Evolutionary conservation across 495 filamentous ascomycete genomes (phyloP).

Genomic region (Aspergillus cavernicola): DNA sequence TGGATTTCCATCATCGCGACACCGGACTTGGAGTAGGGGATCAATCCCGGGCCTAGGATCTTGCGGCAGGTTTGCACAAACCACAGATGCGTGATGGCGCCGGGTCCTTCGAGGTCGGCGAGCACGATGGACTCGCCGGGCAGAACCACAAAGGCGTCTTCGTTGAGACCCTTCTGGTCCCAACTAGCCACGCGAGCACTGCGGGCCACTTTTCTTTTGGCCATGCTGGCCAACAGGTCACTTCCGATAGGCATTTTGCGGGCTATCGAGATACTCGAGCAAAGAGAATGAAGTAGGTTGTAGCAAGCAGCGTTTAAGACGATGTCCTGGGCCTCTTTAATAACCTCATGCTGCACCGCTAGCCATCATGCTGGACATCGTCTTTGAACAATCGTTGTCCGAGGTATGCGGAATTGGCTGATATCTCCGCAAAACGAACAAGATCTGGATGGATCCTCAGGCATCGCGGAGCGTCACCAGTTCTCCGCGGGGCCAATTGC

Average conservation of each 20-base stretch:
- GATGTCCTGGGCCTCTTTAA: too few species aligned
- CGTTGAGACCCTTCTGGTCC: slow-evolving; percentile 23
- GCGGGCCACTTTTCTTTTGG: slow-evolving; percentile 1
- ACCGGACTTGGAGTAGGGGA: slow-evolving; percentile 23
- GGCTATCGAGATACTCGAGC: too few species aligned
- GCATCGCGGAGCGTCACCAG: too few species aligned
- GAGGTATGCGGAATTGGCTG: too few species aligned
- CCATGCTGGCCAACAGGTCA: slow-evolving; percentile 1
- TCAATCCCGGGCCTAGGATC: slow-evolving; percentile 21
- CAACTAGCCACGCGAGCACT: slow-evolving; percentile 20
- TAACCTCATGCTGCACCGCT: too few species aligned
- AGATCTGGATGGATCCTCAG: too few species aligned
- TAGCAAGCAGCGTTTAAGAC: too few species aligned
- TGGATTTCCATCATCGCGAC: slow-evolving; percentile 23
- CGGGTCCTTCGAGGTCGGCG: slow-evolving; percentile 18
- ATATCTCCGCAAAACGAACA: too few species aligned
- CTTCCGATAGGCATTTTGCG: not conserved
- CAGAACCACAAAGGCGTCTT: slow-evolving; percentile 22
- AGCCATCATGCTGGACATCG: too few species aligned
- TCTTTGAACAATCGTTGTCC: too few species aligned
- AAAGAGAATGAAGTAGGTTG: too few species aligned
- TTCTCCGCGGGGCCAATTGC: too few species aligned
- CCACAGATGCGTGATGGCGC: slow-evolving; percentile 12
- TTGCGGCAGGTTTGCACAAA: slow-evolving; percentile 19
- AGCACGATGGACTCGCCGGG: slow-evolving; percentile 19